phyloP scores from a whole-genome alignment of 495 filamentous ascomycete species.

The Trichocladium antarcticum region DNA sequence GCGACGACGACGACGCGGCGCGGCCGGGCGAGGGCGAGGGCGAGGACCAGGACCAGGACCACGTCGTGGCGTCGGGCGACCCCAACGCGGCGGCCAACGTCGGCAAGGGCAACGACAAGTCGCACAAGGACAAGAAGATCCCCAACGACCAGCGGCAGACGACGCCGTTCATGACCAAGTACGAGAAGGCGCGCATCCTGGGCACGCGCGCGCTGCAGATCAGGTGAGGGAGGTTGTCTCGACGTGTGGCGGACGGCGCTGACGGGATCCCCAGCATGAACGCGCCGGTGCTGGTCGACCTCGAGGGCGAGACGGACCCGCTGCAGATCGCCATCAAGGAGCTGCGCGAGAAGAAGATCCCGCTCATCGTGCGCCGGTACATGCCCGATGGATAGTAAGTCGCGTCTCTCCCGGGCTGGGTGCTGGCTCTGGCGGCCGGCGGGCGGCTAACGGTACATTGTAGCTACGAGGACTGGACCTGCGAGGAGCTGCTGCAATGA shows the following conservation, averaged over 20 bases:
- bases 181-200: constrained; percentile 85
- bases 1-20: constrained; percentile 49
- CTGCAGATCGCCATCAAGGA: constrained; percentile 96
- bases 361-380: constrained; percentile 85
- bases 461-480: constrained; percentile 99
- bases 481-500: constrained; percentile 72
- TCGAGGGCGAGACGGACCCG: constrained; percentile 96
- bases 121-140: constrained; percentile 77
- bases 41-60: constrained; percentile 38
- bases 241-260: not conserved
- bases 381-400: constrained; percentile 93
- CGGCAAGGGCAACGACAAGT: constrained; percentile 39
- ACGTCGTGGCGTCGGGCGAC: constrained; percentile 57
- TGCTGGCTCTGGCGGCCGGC: constrained; percentile 3
- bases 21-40: constrained; percentile 35
- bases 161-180: constrained; percentile 99
- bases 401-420: not conserved
- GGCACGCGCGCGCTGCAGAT: constrained; percentile 92
- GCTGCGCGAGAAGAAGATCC: constrained; percentile 95
- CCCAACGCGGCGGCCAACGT: constrained; percentile 53
- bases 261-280: constrained; percentile 60
- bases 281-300: constrained; percentile 88
- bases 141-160: constrained; percentile 79
- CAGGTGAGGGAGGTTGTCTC: constrained; percentile 46
- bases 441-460: not conserved